Conservation (phyloP, 2,329 filamentous ascomycete genomes). For the Aspergillus transmontanensis region DNA sequence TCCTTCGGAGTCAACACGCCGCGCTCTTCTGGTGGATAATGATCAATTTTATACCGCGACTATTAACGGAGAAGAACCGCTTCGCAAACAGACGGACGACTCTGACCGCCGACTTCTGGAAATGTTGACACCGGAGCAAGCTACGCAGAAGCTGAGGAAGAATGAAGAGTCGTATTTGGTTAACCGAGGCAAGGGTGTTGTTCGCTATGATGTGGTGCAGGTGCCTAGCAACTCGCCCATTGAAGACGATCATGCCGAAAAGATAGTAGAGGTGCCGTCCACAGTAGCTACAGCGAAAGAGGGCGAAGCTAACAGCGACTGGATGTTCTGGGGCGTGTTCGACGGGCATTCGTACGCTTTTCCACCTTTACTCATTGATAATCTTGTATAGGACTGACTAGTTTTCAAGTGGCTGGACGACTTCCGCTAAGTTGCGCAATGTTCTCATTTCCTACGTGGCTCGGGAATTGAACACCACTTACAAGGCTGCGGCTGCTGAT, state of each 20-base stretch:
- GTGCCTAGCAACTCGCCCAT: constrained; percentile 96
- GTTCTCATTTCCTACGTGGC: constrained; percentile 90
- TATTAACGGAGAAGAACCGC: constrained; percentile 79
- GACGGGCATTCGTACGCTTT: constrained; percentile 86
- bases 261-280: constrained; percentile 87
- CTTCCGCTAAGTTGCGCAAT: constrained; percentile 91
- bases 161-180: constrained; percentile 92
- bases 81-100: constrained; percentile 85
- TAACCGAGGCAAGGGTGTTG: constrained; percentile 83
- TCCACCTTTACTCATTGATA: not conserved
- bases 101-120: constrained; percentile 84
- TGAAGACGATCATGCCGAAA: constrained; percentile 97
- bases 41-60: constrained; percentile 88
- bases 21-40: constrained; percentile 82
- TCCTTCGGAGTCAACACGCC: constrained; percentile 57
- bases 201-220: constrained; percentile 93
- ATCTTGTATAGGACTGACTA: not conserved
- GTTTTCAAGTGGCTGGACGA: constrained; percentile 82
- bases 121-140: constrained; percentile 95
- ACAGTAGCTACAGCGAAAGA: constrained; percentile 58
- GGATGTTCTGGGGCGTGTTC: constrained; percentile 99
- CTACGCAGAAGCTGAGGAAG: constrained; percentile 81
- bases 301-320: constrained; percentile 70
- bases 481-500: constrained; percentile 70
- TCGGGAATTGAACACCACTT: constrained; percentile 87